A percentile compares a stretch with the other conserved stretches of the same genome.
Evolutionary conservation across 169 alveolate species (phyloP).

Genomic region (Eimeria praecox): DNA sequence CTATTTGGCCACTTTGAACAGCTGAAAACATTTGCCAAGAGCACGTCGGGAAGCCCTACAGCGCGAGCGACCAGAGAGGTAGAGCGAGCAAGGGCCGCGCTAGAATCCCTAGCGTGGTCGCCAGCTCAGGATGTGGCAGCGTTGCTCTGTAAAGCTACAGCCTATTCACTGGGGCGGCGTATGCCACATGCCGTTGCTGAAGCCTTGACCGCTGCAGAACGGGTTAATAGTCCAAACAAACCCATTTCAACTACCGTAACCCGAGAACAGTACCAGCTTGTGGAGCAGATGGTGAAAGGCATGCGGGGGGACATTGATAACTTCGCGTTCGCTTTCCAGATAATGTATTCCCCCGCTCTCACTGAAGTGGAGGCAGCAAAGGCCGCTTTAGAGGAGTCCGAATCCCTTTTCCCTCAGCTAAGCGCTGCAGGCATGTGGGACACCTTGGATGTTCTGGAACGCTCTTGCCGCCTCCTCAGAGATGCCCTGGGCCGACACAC

Average conservation of each 20-base stretch:
- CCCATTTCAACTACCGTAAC: neutral
- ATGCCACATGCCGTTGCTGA: neutral
- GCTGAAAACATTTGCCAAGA: neutral
- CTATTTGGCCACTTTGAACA: neutral
- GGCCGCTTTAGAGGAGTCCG: neutral
- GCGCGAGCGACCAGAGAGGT: neutral
- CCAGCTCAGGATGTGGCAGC: neutral
- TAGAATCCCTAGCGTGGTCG: neutral
- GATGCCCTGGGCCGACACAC: neutral
- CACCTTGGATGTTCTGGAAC: neutral
- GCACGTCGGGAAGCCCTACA: neutral
- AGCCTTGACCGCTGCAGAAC: neutral
- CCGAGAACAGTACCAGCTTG: neutral
- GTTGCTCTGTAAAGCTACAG: neutral
- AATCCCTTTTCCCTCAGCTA: neutral
- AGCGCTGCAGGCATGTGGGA: neutral
- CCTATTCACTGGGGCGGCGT: neutral
- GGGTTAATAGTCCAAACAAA: neutral
- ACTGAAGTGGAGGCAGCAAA: neutral
- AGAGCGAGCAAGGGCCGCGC: neutral
- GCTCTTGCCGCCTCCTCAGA: neutral
- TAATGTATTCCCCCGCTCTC: neutral
- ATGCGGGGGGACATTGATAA: neutral
- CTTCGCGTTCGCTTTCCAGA: neutral
- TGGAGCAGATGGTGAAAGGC: neutral